Conservation (phyloP, 2,329 filamentous ascomycete genomes). For the Cladosporium sp. region DNA sequence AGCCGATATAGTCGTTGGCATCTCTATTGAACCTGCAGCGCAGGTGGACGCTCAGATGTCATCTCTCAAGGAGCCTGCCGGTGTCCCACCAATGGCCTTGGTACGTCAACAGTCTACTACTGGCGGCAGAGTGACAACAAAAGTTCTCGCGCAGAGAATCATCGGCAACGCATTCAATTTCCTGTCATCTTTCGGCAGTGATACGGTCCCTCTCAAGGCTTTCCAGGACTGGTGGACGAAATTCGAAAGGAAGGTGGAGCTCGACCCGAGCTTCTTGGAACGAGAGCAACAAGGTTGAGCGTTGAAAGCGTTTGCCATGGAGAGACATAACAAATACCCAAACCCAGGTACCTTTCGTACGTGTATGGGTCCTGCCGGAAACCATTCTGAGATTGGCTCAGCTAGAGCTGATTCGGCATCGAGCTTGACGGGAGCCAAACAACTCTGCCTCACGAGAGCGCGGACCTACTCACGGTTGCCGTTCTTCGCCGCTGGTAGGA, state of each 20-base stretch:
- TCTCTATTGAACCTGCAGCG: slow-evolving; percentile 75
- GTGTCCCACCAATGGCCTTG: slow-evolving; percentile 36
- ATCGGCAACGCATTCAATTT: slow-evolving; percentile 98
- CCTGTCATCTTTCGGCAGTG: slow-evolving; percentile 81
- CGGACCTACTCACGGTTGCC: background rate
- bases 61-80: slow-evolving; percentile 49
- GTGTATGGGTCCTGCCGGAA: background rate
- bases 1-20: slow-evolving; percentile 69
- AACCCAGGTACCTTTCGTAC: background rate
- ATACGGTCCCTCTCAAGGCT: slow-evolving; percentile 88
- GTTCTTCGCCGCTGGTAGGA: background rate
- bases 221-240: slow-evolving; percentile 99
- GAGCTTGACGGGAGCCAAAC: background rate
- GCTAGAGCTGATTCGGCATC: background rate
- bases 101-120: slow-evolving; percentile 31
- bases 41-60: slow-evolving; percentile 71
- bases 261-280: slow-evolving; percentile 87
- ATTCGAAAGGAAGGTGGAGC: slow-evolving; percentile 83
- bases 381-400: background rate
- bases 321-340: background rate
- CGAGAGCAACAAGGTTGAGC: slow-evolving; percentile 51
- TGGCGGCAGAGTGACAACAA: slow-evolving; percentile 58
- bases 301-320: background rate
- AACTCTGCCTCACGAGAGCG: background rate
- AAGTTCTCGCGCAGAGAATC: slow-evolving; percentile 83